Base-by-base conservation (phyloP, 495 filamentous ascomycete species). In the Xylaria intraflava region DNA sequence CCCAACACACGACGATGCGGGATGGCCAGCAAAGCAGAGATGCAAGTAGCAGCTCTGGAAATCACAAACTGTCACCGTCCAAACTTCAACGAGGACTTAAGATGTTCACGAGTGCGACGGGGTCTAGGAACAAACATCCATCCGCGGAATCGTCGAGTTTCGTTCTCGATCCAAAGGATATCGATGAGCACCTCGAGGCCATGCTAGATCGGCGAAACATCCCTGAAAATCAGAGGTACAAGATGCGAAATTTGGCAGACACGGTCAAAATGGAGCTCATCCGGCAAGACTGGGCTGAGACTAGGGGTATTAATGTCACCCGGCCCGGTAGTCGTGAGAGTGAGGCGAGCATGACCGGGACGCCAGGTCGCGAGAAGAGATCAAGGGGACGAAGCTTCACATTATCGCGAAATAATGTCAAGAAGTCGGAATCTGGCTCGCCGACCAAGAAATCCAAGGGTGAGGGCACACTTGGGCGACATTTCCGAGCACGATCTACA, bases 241-340 rank as follows among this genome's bases (percentile, higher is more conserved):
- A 90, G 69, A 96, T 98, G 89, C 82, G 93, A 26, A 89, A 82
- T 27, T 73, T 98, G 45, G 88, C 89, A 49, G 81, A 85, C 50
- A 87, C 86, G 24, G 89, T 98, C 69, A 98, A 98, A 70, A 86
- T 86, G 57, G 90, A 98, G 55, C 95, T 98, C 57, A 89, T 97
- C 61, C 81, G 85, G 55, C 89, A 95, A 62, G 87, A 96, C 62
- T 86, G 83, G 70, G 81, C 83, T 0, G 85, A 87, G 57, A 84
- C 72, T 43, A 73, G 72, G 40, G 73, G 72, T 23, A 67, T 67
- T 19, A 59, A 56, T 20, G 60, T 65, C 47, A 61, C 65, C 33
- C 60, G 66, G 7, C 71, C 72, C 0, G 50, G 51, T 11, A 68
- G 67, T 20, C 67, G 68, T 38, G 66, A 56, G 38, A 69, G 70